phyloP scores from a whole-genome alignment of 2,329 filamentous ascomycete species.

The Exophiala lecanii-corni region DNA sequence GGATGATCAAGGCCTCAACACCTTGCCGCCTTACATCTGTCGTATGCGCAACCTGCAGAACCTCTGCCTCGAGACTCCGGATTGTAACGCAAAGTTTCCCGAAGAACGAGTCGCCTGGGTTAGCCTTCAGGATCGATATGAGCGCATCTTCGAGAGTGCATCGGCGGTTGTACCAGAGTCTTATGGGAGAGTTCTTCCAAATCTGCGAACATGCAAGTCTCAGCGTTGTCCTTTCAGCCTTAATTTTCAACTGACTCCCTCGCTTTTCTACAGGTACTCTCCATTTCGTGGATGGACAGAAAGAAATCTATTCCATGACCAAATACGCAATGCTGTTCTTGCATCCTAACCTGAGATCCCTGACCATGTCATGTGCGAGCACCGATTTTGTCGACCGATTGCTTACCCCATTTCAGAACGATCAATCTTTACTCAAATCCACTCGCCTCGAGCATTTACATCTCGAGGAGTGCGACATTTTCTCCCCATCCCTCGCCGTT shows the following conservation, averaged over 20 bases:
- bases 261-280: conserved; percentile 20
- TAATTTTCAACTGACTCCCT: neutral
- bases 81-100: conserved; percentile 25
- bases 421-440: conserved; percentile 17
- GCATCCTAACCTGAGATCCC: conserved; percentile 23
- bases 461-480: conserved; percentile 27
- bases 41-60: conserved; percentile 24
- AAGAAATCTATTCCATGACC: conserved; percentile 25
- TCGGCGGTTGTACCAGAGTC: conserved; percentile 19
- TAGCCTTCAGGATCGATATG: conserved; percentile 24
- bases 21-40: conserved; percentile 20
- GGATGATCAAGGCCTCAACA: conserved; percentile 22
- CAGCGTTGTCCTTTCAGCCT: neutral
- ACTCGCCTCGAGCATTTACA: conserved; percentile 24
- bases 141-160: conserved; percentile 24
- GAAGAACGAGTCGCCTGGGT: conserved; percentile 24
- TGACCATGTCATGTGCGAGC: conserved; percentile 28
- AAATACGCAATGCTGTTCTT: conserved; percentile 27
- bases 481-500: conserved; percentile 17
- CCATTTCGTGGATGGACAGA: conserved; percentile 26
- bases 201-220: conserved; percentile 18
- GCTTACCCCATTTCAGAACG: conserved; percentile 15
- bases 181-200: conserved; percentile 19
- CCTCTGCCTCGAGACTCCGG: conserved; percentile 25
- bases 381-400: conserved; percentile 22